Evolutionary conservation across 2,329 filamentous ascomycete genomes (phyloP).

Genomic region (Neocatenulostroma microsporum): DNA sequence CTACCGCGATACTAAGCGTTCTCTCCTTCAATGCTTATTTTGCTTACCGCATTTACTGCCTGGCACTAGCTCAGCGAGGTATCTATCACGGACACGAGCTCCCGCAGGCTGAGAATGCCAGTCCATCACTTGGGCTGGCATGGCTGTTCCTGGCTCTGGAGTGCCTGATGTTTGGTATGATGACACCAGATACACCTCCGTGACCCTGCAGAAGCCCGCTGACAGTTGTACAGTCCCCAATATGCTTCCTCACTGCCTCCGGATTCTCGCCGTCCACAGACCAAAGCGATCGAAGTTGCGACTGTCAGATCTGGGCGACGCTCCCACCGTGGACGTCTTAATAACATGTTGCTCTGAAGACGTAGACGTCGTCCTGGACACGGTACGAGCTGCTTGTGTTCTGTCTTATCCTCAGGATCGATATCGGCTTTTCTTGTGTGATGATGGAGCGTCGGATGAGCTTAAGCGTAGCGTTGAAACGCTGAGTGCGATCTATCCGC

Average conservation of each 20-base stretch:
- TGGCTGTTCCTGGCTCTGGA: background rate
- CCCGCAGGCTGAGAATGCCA: background rate
- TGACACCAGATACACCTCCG: background rate
- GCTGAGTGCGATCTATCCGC: constrained; percentile 30
- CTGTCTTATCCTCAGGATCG: constrained; percentile 35
- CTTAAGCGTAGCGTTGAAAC: constrained; percentile 31
- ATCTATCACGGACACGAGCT: background rate
- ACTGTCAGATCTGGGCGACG: constrained; percentile 21
- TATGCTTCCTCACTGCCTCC: background rate
- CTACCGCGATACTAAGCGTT: background rate
- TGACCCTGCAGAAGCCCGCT: background rate
- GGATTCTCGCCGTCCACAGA: background rate
- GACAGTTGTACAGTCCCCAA: background rate
- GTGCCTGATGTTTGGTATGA: background rate
- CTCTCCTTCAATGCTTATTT: background rate
- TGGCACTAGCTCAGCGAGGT: background rate
- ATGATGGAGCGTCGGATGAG: constrained; percentile 32
- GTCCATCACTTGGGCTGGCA: background rate
- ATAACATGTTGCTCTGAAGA: constrained; percentile 41
- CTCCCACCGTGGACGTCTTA: constrained; percentile 37
- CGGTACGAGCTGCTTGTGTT: constrained; percentile 31
- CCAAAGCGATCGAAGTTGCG: too few species aligned
- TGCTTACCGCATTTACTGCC: background rate
- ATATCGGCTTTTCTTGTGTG: constrained; percentile 33
- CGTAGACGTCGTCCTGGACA: constrained; percentile 35